These are phyloP conservation scores for Drosera capensis DNA, from an alignment of 148 eudicot species.

Conservation along the genomic window DNA sequence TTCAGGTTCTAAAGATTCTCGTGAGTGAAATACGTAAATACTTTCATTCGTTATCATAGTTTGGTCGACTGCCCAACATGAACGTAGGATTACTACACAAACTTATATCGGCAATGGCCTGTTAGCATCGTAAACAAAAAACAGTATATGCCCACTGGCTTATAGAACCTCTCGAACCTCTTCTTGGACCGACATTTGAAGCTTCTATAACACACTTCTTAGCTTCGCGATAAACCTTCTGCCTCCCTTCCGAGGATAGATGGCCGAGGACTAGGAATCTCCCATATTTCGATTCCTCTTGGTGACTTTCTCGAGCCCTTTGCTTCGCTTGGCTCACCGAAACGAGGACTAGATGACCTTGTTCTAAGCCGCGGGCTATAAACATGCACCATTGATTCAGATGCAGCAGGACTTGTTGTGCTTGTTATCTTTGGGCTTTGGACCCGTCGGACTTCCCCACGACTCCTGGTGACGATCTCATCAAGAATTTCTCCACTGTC, in stretches of 20 bases:
- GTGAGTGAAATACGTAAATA: not conserved
- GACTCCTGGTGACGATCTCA: constrained; percentile 67
- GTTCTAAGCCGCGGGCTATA: constrained; percentile 42
- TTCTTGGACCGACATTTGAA: constrained; percentile 11
- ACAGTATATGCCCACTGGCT: constrained; percentile 4
- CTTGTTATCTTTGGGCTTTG: constrained; percentile 64
- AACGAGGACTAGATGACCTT: constrained; percentile 31
- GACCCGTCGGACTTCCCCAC: constrained; percentile 61
- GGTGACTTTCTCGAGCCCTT: constrained; percentile 28
- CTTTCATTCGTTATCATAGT: constrained; percentile 8
- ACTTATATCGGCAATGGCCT: constrained; percentile 4
- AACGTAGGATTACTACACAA: constrained; percentile 7
- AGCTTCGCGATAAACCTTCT: constrained; percentile 27
- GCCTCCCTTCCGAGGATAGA: constrained; percentile 33
- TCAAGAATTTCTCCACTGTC: constrained; percentile 58
- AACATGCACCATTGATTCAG: constrained; percentile 33
- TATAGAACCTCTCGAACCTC: constrained; percentile 38
- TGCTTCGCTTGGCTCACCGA: constrained; percentile 24
- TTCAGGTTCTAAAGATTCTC: too few species aligned
- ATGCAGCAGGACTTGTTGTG: constrained; percentile 46
- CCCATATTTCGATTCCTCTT: constrained; percentile 41
- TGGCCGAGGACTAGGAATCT: constrained; percentile 45
- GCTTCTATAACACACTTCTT: constrained; percentile 7
- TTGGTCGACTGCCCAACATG: constrained; percentile 11
- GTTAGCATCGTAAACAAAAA: constrained; percentile 8